Base-by-base conservation (phyloP, 495 filamentous ascomycete species). In the Podospora bellae-mahoneyi region DNA sequence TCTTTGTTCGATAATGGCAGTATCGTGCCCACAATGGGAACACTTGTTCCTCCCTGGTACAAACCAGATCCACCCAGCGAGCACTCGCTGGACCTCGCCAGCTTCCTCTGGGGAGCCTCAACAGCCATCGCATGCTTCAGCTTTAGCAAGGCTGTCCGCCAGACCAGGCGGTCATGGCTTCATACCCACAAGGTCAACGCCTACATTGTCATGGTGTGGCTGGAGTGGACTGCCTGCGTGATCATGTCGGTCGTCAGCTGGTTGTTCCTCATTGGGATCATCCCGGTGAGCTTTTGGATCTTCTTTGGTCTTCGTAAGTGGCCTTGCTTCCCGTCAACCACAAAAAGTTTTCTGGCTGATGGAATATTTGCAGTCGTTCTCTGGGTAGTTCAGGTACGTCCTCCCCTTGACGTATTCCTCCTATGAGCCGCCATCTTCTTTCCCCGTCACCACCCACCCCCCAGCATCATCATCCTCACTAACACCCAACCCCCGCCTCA, bases 181-280 rank as follows among this genome's bases (percentile, higher is more conserved):
- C 66, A 75, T 9, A 62, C 32, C 15, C 64, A 63, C 10, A 39
- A 59, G 23, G 9, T 64, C 15, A 73, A 63, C 28, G 65, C 65
- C 0, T 79, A 79, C 62, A 72, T 79, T 6, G 34, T 72, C 39
- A 75, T 79, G 76, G 28, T 79, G 1, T 79, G 77, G 78, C 44
- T 68, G 7, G 77, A 68, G 58, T 67, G 69, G 61, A 6, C 55
- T 4, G 26, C 66, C 15, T 70, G 68, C 55, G 48, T 76, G 4
- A 53, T 59, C 34, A 59, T 73, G 2, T 39, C 74, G 10, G 27
- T 70, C 53, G 66, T 68, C 10, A 73, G 66, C 67, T 79, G 77
- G 77, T 48, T 76, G 6, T 74, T 71, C 30, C 58, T 75, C 5
- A n/a, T 68, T 1, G 68, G 70, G 0, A 39, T 57, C 19, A 71